Evolutionary conservation across 768 basidiomycete species (phyloP).

Genomic region (Steccherinum ochraceum): DNA sequence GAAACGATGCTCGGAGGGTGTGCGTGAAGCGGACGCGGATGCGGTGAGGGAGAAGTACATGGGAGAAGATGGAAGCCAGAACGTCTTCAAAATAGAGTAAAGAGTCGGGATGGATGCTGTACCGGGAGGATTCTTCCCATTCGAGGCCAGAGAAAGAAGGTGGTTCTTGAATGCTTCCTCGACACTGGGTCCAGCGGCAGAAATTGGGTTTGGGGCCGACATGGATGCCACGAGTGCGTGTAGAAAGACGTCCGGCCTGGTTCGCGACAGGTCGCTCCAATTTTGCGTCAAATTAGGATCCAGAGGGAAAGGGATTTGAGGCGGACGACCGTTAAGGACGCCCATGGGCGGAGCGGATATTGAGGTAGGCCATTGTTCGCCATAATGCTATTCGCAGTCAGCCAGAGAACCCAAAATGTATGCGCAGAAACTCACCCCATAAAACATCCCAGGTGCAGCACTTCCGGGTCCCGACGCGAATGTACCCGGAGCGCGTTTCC

Average conservation of each 20-base stretch:
- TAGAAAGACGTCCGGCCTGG: constrained; percentile 52
- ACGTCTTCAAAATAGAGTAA: constrained; percentile 75
- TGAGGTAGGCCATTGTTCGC: constrained; percentile 14
- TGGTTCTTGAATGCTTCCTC: constrained; percentile 80
- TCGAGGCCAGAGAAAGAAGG: constrained; percentile 55
- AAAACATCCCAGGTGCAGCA: constrained; percentile 1
- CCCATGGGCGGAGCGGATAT: constrained; percentile 20
- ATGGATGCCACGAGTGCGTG: constrained; percentile 50
- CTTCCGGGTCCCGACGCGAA: constrained; percentile 17
- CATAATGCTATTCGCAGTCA: neutral
- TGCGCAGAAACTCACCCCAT: neutral
- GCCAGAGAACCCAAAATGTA: neutral
- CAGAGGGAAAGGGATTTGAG: constrained; percentile 24
- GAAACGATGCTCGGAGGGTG: constrained; percentile 69
- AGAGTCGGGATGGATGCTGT: constrained; percentile 54
- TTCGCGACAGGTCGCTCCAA: constrained; percentile 56
- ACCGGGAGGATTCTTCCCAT: constrained; percentile 32
- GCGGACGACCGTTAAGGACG: constrained; percentile 8
- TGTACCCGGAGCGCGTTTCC: constrained; percentile 31
- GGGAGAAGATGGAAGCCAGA: constrained; percentile 78
- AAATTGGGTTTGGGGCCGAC: constrained; percentile 56
- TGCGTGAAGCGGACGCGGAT: constrained; percentile 60
- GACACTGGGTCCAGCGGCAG: constrained; percentile 51
- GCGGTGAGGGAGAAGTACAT: constrained; percentile 73
- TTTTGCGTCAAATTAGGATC: constrained; percentile 53